Percentiles rank a stretch among this genome's conserved stretches.
Evolutionary conservation across 495 filamentous ascomycete genomes (phyloP).

Genomic region (Penicillium maclennaniae): DNA sequence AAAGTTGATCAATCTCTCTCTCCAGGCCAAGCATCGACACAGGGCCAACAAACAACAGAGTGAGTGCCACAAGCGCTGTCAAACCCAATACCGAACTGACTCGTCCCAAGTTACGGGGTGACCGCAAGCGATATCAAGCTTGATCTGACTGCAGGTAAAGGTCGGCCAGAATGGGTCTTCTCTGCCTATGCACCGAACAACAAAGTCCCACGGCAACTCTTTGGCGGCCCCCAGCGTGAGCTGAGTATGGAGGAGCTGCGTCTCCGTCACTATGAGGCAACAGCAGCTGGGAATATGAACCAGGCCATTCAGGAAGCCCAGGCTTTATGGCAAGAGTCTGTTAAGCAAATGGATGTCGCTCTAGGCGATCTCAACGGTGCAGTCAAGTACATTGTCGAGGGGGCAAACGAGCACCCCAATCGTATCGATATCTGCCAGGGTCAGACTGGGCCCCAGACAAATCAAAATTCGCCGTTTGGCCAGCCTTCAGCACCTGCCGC

Average conservation of each 20-base stretch:
- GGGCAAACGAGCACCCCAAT: constrained; percentile 72
- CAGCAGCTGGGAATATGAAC: constrained; percentile 56
- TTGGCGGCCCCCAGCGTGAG: constrained; percentile 73
- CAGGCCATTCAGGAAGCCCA: constrained; percentile 65
- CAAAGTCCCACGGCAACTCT: constrained; percentile 71
- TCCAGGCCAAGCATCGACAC: neutral
- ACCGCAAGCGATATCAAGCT: constrained; percentile 51
- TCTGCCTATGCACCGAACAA: constrained; percentile 73
- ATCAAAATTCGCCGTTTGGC: constrained; percentile 26
- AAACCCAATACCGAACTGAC: constrained; percentile 14
- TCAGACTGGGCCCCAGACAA: constrained; percentile 25
- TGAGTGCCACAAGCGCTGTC: constrained; percentile 15
- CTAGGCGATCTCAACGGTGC: constrained; percentile 67
- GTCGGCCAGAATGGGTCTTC: constrained; percentile 76
- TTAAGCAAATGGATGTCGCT: constrained; percentile 65
- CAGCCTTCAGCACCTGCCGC: constrained; percentile 18
- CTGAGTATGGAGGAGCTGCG: constrained; percentile 82
- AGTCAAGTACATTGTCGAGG: constrained; percentile 65
- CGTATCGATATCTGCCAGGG: constrained; percentile 65
- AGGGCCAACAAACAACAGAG: constrained; percentile 22
- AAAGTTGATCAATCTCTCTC: neutral
- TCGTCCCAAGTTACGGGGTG: constrained; percentile 44
- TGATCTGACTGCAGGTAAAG: constrained; percentile 57
- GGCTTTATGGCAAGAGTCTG: constrained; percentile 51
- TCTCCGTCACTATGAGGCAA: constrained; percentile 58